These are phyloP conservation scores for Ichthyophonus hoferi DNA, from an alignment of 208 protist genomes.

Conservation along the genomic window DNA sequence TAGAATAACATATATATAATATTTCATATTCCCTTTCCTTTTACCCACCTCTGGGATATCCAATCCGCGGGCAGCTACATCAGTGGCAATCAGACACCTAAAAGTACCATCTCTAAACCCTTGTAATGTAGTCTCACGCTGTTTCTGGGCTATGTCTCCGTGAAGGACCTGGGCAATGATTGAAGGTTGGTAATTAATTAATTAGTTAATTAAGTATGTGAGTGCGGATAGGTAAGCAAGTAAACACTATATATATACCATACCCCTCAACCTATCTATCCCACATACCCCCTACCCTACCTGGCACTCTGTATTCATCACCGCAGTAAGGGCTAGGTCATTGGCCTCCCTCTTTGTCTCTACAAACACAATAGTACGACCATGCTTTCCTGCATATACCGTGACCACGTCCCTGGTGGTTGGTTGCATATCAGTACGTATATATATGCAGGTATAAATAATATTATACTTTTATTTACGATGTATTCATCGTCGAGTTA, in stretches of 20 bases:
- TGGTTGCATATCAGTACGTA: not conserved
- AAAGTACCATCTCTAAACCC: constrained; percentile 45
- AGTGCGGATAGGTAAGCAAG: too few relatives aligned
- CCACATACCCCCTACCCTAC: too few relatives aligned
- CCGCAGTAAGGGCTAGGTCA: constrained; percentile 29
- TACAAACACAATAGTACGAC: constrained; percentile 45
- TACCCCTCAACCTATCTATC: too few relatives aligned
- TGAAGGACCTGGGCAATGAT: constrained; percentile 34
- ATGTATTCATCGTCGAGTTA: too few relatives aligned
- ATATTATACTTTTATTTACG: too few relatives aligned
- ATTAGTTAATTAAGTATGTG: too few relatives aligned
- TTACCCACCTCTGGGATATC: constrained; percentile 47
- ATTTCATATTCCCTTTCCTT: too few relatives aligned
- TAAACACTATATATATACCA: too few relatives aligned
- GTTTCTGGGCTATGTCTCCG: constrained; percentile 43
- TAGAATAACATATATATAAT: too few relatives aligned
- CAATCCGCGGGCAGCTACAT: constrained; percentile 49
- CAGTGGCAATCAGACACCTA: constrained; percentile 41
- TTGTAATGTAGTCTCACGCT: constrained; percentile 41
- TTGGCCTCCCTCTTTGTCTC: constrained; percentile 50
- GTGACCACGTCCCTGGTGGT: constrained; percentile 28
- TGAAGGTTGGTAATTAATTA: not conserved
- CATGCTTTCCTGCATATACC: constrained; percentile 39
- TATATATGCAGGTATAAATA: not conserved
- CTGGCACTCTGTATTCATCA: constrained; percentile 22